Evolutionary conservation across 2,329 filamentous ascomycete species (phyloP).

Genomic region (Macroventuria anomochaeta): DNA sequence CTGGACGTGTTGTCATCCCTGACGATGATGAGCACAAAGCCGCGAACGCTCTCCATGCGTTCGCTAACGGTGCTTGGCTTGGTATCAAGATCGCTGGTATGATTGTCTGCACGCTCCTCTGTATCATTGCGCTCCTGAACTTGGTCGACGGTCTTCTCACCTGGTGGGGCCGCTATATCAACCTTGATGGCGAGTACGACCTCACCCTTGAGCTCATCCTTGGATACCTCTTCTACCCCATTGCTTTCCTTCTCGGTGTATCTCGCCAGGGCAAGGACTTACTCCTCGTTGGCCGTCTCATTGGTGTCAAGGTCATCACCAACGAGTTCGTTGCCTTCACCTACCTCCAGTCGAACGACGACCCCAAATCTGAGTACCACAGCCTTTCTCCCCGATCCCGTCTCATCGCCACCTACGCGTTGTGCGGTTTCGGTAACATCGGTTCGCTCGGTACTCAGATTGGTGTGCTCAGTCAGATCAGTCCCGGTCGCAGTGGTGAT

Average conservation of each 20-base stretch:
- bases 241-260: conserved; percentile 83
- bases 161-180: conserved; percentile 83
- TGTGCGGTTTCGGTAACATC: conserved; percentile 80
- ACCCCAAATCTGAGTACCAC: conserved; percentile 59
- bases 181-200: conserved; percentile 69
- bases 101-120: conserved; percentile 79
- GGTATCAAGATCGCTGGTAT: conserved; percentile 87
- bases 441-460: conserved; percentile 89
- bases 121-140: conserved; percentile 78
- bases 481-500: conserved; percentile 74
- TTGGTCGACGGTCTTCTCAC: conserved; percentile 78
- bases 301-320: conserved; percentile 83
- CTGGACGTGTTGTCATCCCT: conserved; percentile 79
- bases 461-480: conserved; percentile 82
- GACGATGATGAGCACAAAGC: conserved; percentile 77
- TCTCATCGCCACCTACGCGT: conserved; percentile 84
- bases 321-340: conserved; percentile 83
- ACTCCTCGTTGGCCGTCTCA: conserved; percentile 76
- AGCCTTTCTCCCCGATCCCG: conserved; percentile 71
- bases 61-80: conserved; percentile 83
- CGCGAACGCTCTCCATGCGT: conserved; percentile 83
- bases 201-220: conserved; percentile 78
- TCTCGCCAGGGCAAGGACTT: conserved; percentile 65
- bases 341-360: conserved; percentile 56
- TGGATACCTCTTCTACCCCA: conserved; percentile 77